Conservation (phyloP, 225 moss, liverwort and hornwort species). For the Sphagnum contortum region DNA sequence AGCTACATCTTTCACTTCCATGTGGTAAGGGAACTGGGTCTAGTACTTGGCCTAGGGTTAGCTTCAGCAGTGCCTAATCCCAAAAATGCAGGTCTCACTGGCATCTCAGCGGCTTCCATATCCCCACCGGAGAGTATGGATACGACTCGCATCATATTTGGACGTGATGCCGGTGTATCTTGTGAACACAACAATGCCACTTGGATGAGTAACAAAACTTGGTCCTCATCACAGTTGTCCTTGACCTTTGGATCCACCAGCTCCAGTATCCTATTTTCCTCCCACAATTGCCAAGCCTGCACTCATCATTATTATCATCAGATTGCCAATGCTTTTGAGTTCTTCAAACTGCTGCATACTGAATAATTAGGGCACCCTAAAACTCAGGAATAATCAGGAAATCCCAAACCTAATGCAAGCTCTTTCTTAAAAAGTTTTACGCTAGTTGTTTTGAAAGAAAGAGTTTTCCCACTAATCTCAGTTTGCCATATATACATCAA, state of each 20-base stretch:
- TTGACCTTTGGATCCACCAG: conserved; percentile 29
- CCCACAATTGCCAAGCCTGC: conserved; percentile 39
- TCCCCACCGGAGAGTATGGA: conserved; percentile 22
- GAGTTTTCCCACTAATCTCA: too few relatives aligned
- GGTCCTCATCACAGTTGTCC: conserved; percentile 19
- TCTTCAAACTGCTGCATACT: too few relatives aligned
- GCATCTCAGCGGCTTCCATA: conserved; percentile 16
- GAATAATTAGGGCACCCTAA: too few relatives aligned
- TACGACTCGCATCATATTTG: conserved; percentile 35
- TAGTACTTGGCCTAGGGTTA: conserved; percentile 4
- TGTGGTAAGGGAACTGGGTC: conserved; percentile 9
- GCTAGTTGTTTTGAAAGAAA: too few relatives aligned
- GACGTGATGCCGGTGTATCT: conserved; percentile 28
- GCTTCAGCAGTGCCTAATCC: conserved; percentile 21
- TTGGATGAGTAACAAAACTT: conserved; percentile 22
- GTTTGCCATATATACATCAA: too few relatives aligned
- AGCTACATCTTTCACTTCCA: too few relatives aligned
- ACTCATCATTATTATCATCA: background rate
- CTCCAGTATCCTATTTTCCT: conserved; percentile 20
- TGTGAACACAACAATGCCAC: conserved; percentile 46
- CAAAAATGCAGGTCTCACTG: conserved; percentile 27
- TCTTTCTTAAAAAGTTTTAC: too few relatives aligned
- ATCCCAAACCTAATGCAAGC: too few relatives aligned
- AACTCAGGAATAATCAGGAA: too few relatives aligned
- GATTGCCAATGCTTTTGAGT: too few relatives aligned